Percentiles rank a stretch among this genome's conserved stretches.
Conservation (phyloP, 768 basidiomycete genomes). For the Heimioporus sp. region DNA sequence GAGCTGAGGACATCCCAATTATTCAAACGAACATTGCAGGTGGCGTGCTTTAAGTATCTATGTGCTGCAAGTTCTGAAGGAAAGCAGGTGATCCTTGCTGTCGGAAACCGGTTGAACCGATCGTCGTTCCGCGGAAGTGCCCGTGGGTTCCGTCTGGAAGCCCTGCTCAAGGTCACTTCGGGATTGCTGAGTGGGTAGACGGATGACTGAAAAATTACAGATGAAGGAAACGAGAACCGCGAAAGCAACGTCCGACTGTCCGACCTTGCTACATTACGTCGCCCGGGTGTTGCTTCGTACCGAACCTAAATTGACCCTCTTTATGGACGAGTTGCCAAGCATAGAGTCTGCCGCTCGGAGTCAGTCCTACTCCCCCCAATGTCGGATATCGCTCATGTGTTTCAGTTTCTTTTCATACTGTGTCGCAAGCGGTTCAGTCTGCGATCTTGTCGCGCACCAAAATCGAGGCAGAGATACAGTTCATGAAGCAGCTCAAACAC, state of each 20-base stretch:
- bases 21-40: slow-evolving; percentile 73
- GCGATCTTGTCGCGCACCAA: too few species aligned
- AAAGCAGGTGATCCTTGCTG: too few species aligned
- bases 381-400: too few species aligned
- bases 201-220: slow-evolving; percentile 35
- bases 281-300: slow-evolving; percentile 68
- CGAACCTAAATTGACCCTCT: slow-evolving; percentile 63
- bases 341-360: slow-evolving; percentile 82
- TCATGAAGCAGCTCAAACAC: slow-evolving; percentile 31
- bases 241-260: slow-evolving; percentile 64
- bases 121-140: too few species aligned
- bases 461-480: too few species aligned
- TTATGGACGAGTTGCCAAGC: slow-evolving; percentile 78
- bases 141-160: too few species aligned
- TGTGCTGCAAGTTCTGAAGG: too few species aligned
- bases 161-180: too few species aligned
- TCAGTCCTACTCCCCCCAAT: slow-evolving; percentile 30
- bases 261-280: slow-evolving; percentile 91
- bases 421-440: too few species aligned
- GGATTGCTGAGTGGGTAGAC: neutral
- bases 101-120: too few species aligned
- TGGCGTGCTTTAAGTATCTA: slow-evolving; percentile 19
- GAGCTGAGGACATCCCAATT: slow-evolving; percentile 63
- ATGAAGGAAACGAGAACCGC: slow-evolving; percentile 81
- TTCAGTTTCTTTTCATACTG: too few species aligned